A percentile compares a stretch with the other conserved stretches of the same genome.
phyloP scores from a whole-genome alignment of 257 asterid species.

The Cinchona pubescens region DNA sequence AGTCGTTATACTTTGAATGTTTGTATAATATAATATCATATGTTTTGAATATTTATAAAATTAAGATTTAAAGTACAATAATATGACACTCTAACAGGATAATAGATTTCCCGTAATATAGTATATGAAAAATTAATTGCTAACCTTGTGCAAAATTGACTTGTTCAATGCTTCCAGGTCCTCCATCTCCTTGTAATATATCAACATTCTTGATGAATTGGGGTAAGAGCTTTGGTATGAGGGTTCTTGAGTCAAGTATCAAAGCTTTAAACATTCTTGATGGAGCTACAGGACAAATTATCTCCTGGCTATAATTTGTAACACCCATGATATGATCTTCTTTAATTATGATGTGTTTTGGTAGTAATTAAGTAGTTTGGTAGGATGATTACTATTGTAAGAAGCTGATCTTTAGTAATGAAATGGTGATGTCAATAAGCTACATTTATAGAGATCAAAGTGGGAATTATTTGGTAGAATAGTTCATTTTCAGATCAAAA shows the following conservation, averaged over 20 bases:
- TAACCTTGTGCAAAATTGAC: conserved; percentile 36
- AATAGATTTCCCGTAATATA: no score
- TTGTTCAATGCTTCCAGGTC: conserved; percentile 44
- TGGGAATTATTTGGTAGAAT: no score
- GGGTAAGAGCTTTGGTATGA: conserved; percentile 41
- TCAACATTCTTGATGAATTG: conserved; percentile 34
- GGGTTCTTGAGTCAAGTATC: conserved; percentile 37
- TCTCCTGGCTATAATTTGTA: no score
- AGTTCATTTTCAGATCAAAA: no score
- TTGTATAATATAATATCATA: no score
- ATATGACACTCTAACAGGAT: no score
- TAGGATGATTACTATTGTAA: neutral
- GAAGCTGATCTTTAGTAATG: neutral
- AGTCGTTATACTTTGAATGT: no score
- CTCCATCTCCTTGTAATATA: conserved; percentile 37
- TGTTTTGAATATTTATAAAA: no score
- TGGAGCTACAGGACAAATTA: conserved; percentile 24
- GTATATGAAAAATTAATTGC: no score
- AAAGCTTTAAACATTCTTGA: conserved; percentile 39
- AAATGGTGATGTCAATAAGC: neutral
- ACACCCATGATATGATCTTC: conserved; percentile 29
- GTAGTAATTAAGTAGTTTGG: neutral
- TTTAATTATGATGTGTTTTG: no score
- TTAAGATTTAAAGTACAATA: no score
- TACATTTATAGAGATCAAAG: neutral